Conservation (phyloP, 805 yeast genomes). For the Sugiyamaella floridensis region DNA sequence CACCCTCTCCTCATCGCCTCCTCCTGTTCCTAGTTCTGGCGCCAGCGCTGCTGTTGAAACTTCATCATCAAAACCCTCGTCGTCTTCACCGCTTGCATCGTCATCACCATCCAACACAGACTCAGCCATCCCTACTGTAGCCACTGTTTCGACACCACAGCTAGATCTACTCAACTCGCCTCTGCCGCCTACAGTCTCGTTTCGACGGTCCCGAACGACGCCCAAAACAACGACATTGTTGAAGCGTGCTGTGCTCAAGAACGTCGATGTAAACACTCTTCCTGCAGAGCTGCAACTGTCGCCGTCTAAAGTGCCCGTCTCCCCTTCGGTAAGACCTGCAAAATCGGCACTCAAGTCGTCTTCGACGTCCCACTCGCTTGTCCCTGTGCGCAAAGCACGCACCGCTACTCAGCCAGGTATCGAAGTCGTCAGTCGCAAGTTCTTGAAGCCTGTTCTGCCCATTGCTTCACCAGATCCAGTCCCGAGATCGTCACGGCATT, state of each 20-base stretch:
- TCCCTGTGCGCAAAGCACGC: neutral
- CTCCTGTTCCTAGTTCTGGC: neutral
- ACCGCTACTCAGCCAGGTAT: neutral
- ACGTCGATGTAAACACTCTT: neutral
- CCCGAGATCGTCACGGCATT: neutral
- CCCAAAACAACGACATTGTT: neutral
- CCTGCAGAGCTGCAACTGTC: neutral
- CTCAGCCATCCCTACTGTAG: neutral
- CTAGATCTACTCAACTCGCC: neutral
- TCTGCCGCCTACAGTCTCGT: neutral
- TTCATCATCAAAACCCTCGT: neutral
- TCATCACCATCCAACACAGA: neutral
- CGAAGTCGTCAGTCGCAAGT: neutral
- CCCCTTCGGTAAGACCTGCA: neutral
- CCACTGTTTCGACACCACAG: neutral
- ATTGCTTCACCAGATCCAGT: neutral
- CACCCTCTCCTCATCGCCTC: neutral
- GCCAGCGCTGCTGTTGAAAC: neutral
- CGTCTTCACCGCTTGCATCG: neutral
- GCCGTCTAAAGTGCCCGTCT: neutral
- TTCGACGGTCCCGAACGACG: neutral
- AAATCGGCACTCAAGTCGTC: neutral
- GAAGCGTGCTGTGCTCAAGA: constrained; percentile 4
- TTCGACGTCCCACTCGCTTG: neutral
- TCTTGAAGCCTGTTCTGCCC: neutral